phyloP scores from a whole-genome alignment of 225 moss, liverwort and hornwort species.

The Pleurozium schreberi region DNA sequence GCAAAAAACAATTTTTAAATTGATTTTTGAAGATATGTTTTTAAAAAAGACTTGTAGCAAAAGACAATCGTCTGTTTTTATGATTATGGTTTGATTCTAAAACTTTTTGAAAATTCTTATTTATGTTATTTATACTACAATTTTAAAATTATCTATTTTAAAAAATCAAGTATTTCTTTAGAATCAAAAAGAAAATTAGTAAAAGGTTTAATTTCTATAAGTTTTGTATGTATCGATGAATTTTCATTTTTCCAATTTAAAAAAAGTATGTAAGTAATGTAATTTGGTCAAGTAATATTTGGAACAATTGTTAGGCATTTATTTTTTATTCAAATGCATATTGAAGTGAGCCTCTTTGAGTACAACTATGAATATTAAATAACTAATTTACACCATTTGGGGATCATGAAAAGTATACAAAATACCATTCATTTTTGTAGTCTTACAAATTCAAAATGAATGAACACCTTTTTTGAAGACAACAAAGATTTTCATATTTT shows the following conservation, averaged over 20 bases:
- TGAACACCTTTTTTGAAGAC: not conserved
- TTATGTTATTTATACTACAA: not conserved
- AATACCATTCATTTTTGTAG: accelerated
- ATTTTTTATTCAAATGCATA: not conserved
- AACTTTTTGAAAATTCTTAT: no score
- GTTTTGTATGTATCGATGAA: not conserved
- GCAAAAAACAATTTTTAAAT: not conserved
- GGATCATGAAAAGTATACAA: accelerated
- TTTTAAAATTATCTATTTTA: not conserved
- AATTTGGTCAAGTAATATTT: not conserved
- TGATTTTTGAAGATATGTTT: not conserved
- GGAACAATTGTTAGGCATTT: not conserved
- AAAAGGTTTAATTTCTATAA: not conserved
- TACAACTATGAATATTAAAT: not conserved
- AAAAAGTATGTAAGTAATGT: not conserved
- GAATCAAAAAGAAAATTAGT: no score
- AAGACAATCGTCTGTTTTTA: not conserved
- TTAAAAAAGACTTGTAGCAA: not conserved
- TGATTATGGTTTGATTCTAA: not conserved
- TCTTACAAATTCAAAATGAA: not conserved
- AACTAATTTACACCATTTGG: no score
- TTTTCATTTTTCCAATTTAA: not conserved
- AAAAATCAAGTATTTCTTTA: not conserved
- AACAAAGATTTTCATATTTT: not conserved
- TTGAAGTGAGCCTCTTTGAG: no score